Percentiles rank a stretch among this genome's conserved stretches.
Evolutionary conservation across 352 stramenopile genomes (phyloP).

Genomic region (Phytophthora palmivora): DNA sequence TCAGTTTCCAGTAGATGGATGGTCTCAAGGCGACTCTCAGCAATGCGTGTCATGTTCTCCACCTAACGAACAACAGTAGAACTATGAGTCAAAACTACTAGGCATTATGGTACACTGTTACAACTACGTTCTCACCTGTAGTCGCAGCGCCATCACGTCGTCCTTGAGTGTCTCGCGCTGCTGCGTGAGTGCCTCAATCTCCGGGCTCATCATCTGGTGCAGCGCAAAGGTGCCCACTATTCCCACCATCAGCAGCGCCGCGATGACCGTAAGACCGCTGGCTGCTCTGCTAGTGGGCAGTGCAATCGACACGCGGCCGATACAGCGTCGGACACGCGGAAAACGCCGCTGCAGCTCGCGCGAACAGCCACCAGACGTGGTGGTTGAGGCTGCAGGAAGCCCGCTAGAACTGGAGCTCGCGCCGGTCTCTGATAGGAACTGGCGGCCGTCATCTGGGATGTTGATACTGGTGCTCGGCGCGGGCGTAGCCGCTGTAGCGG

Average conservation of each 20-base stretch:
- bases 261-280: constrained; percentile 55
- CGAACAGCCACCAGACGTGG: constrained; percentile 23
- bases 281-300: constrained; percentile 32
- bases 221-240: constrained; percentile 73
- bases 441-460: constrained; percentile 28
- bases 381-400: constrained; percentile 6
- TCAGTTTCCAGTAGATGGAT: constrained; percentile 79
- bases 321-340: constrained; percentile 26
- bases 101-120: neutral
- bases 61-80: constrained; percentile 38
- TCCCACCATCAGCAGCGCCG: constrained; percentile 64
- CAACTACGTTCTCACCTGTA: constrained; percentile 43
- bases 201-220: constrained; percentile 77
- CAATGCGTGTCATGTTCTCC: constrained; percentile 74
- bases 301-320: constrained; percentile 44
- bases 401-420: constrained; percentile 18
- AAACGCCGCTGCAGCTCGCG: constrained; percentile 35
- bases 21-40: constrained; percentile 68
- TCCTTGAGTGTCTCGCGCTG: constrained; percentile 64
- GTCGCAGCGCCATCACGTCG: constrained; percentile 51
- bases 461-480: constrained; percentile 32
- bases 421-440: constrained; percentile 28
- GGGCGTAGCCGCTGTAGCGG: constrained; percentile 3
- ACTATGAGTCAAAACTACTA: constrained; percentile 3
- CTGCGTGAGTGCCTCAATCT: constrained; percentile 72